A percentile compares a stretch with the other conserved stretches of the same genome.
phyloP scores from a whole-genome alignment of 139 green algal genomes.

The Chlamydomonas incerta region DNA sequence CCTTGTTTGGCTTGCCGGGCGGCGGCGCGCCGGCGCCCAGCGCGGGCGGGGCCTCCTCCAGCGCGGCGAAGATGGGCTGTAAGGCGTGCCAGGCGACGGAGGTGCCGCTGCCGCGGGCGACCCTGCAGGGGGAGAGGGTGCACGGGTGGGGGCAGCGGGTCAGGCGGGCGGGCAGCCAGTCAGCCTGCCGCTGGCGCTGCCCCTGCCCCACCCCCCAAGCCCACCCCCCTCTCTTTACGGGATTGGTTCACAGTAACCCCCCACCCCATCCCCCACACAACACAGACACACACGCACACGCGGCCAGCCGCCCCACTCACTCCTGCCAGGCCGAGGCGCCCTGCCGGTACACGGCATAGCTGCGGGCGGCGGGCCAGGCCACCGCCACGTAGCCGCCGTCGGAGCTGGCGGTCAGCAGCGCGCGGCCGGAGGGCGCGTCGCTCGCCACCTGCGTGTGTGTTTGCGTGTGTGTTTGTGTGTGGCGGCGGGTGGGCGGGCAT shows the following conservation, averaged over 20 bases:
- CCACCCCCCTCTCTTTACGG: too few species aligned
- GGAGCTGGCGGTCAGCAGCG: constrained; percentile 28
- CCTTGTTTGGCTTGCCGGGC: constrained; percentile 2
- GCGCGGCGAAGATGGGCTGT: constrained; percentile 27
- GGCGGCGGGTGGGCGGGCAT: too few species aligned
- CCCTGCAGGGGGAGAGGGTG: constrained; percentile 22
- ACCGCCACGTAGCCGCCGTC: constrained; percentile 59
- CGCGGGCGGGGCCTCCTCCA: constrained; percentile 11
- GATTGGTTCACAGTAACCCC: too few species aligned
- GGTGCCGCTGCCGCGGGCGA: constrained; percentile 12
- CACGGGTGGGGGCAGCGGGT: too few species aligned
- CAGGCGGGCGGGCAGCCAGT: too few species aligned
- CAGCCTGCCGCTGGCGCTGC: too few species aligned
- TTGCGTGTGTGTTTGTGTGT: too few species aligned
- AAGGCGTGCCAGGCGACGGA: constrained; percentile 46
- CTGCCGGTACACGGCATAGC: constrained; percentile 60
- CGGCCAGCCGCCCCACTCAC: constrained; percentile 48
- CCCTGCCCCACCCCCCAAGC: too few species aligned
- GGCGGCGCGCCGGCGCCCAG: too few species aligned
- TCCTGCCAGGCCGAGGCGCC: constrained; percentile 41
- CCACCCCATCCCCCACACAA: too few species aligned
- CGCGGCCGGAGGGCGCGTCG: constrained; percentile 12
- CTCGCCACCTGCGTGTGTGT: constrained; percentile 11
- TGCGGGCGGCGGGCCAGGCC: constrained; percentile 53
- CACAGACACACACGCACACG: too few species aligned